Base-by-base conservation (phyloP, 257 asterid genomes). In the Gentiana macrophylla region DNA sequence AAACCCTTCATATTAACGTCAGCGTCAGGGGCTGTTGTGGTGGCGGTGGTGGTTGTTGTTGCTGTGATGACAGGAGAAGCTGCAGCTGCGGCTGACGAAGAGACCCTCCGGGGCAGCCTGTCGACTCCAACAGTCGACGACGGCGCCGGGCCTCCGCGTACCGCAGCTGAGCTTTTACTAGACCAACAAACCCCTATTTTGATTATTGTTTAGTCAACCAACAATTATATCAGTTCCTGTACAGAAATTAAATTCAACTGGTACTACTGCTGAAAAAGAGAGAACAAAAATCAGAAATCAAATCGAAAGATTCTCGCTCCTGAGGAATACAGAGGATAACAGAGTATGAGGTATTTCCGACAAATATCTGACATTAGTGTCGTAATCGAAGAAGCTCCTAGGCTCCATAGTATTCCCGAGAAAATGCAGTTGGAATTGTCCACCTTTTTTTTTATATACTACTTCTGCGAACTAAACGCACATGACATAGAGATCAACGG, bases 181-280 rank as follows among this genome's bases (percentile, higher is more conserved):
- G 93, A 84, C 53, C 78, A 61, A 55, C 96, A 88, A 38, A 65
- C 82, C 74, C 96, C 96, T 82, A 82, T 84, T 63, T 84, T 63
- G 55, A 34, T 56, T n/a, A 24, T 32, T 4, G 24, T 57, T 4
- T 33, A 1, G 12, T 10, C 12, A 2, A 35, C 52, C 58, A 4
- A 10, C 36, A 11, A 33, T 8, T 45, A 56, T 56, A 33, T 24
- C 24, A 24, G 7, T 57, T 41, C 9, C 46, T 41, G 9, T 5
- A 41, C 46, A 41, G 46, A 5, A 41, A 41, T 5, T 41, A 5
- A 10, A 47, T 9, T 1, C 11, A 9, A 47, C 8, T 47, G 10
- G 50, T 47, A 47, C 13, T 9, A 47, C n/a, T 50, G 15, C 35
- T 12, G 4, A n/a, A 50, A 50, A 15, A 49, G 32, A 6, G 5